phyloP scores from a whole-genome alignment of 768 basidiomycete species.

The Boletellus emodensis region DNA sequence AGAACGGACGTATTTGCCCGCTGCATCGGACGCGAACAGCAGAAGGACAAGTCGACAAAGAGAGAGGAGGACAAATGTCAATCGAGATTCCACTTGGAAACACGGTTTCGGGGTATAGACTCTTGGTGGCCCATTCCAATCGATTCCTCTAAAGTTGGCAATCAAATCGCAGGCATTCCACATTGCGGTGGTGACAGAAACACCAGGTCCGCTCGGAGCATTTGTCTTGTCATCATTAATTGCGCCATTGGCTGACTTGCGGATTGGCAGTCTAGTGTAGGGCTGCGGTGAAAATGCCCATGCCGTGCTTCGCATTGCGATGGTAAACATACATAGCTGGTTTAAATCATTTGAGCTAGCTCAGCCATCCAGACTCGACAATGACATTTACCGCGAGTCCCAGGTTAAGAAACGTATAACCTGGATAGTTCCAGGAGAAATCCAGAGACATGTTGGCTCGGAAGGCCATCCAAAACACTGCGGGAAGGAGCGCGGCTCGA shows the following conservation, averaged over 20 bases:
- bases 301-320: slow-evolving; percentile 22
- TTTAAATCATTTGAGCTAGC: neutral
- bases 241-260: neutral
- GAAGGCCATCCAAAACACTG: slow-evolving; percentile 43
- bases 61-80: slow-evolving; percentile 14
- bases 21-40: slow-evolving; percentile 3
- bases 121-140: slow-evolving; percentile 20
- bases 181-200: slow-evolving; percentile 12
- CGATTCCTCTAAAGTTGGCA: slow-evolving; percentile 24
- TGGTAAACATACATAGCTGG: slow-evolving; percentile 24
- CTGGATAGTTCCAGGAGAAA: slow-evolving; percentile 15
- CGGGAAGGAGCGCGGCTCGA: slow-evolving; percentile 46
- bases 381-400: slow-evolving; percentile 16
- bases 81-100: slow-evolving; percentile 18
- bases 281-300: slow-evolving; percentile 18
- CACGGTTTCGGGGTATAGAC: slow-evolving; percentile 11
- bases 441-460: slow-evolving; percentile 33
- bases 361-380: no score
- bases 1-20: neutral
- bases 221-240: neutral
- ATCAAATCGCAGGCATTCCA: slow-evolving; percentile 29
- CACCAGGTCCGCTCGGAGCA: neutral
- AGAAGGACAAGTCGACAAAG: slow-evolving; percentile 8
- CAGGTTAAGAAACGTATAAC: slow-evolving; percentile 19
- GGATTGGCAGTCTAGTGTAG: slow-evolving; percentile 13